Evolutionary conservation across 2,329 filamentous ascomycete species (phyloP).

Genomic region (Scleromitrula shiraiana): DNA sequence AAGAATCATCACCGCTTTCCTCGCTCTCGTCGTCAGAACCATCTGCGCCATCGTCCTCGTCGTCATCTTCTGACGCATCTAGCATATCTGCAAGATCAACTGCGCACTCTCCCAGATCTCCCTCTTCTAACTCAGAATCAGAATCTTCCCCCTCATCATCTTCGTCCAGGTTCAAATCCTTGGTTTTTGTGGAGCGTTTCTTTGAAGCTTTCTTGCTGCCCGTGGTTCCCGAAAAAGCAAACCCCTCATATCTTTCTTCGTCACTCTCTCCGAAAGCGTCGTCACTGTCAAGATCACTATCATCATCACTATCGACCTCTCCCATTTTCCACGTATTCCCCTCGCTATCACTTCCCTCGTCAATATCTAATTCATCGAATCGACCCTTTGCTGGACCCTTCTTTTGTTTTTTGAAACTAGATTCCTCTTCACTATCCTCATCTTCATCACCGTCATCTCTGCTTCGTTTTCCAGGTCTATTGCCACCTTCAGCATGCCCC

Average conservation of each 20-base stretch:
- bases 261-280: constrained; percentile 66
- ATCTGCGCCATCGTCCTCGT: constrained; percentile 35
- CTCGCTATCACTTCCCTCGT: constrained; percentile 59
- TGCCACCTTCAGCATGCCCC: constrained; percentile 42
- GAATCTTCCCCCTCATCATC: constrained; percentile 31
- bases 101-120: constrained; percentile 51
- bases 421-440: constrained; percentile 33
- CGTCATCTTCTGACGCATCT: constrained; percentile 60
- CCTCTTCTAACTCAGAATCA: constrained; percentile 50
- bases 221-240: constrained; percentile 52
- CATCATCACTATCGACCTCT: constrained; percentile 56
- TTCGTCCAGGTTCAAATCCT: constrained; percentile 44
- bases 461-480: constrained; percentile 32
- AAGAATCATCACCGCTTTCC: constrained; percentile 48
- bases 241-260: constrained; percentile 62
- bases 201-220: constrained; percentile 40
- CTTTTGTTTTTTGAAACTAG: constrained; percentile 30
- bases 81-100: constrained; percentile 22
- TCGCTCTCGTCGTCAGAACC: constrained; percentile 39
- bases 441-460: constrained; percentile 39
- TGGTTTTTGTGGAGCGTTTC: constrained; percentile 38
- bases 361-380: constrained; percentile 39
- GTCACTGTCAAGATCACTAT: constrained; percentile 63
- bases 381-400: constrained; percentile 24
- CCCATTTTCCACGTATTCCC: constrained; percentile 63